Evolutionary conservation across 805 yeast species (phyloP), one percentile per base, ranked within the genome.

Genomic region (Lachancea lanzarotensis): DNA sequence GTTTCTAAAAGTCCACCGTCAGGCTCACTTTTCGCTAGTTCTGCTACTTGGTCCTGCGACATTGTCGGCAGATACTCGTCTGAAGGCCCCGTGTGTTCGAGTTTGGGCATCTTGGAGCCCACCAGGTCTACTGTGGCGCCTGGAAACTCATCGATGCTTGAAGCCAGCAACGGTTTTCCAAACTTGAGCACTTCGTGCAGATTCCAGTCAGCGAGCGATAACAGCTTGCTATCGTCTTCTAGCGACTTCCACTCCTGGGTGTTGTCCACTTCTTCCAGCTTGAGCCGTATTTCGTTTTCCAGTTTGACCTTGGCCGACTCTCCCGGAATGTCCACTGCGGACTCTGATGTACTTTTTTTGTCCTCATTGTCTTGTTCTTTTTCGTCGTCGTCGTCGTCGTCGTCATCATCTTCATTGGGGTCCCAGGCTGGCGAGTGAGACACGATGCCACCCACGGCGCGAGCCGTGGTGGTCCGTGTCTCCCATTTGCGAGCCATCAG

Each of bases 371-470:
- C 20, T 5, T 7, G 19, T 12, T 17, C 18, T 16, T 13, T 20
- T 15, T 37, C 32, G 32, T 30, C 41, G 16, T 30, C 43, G 29
- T 19, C 33, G 55, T 55, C 25, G 45, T 42, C 52, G 51, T n/a
- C 57, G 4, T 52, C 63, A 32, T 63, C 70, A 22, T 64, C 66
- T 8, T 59, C 53, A 53, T 84, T 85, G 1, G 98, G 98, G 57
- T 87, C 88, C 98, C 98, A 93, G 26, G 71, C 56, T 0, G 76
- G 74, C 1, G 90, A 80, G 63, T 87, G 82, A 36, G 79, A 77
- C 3, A 89, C 91, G 25, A 93, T 89, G 3, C 95, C 95, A 8
- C 98, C 98, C 54, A 93, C 76, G 0, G 98, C 98, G 44, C 88
- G 71, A 0, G 97, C 96, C 1, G 99, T 93, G 1, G 98, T 81